phyloP scores from a whole-genome alignment of 495 filamentous ascomycete species.

The Neurospora sp. region DNA sequence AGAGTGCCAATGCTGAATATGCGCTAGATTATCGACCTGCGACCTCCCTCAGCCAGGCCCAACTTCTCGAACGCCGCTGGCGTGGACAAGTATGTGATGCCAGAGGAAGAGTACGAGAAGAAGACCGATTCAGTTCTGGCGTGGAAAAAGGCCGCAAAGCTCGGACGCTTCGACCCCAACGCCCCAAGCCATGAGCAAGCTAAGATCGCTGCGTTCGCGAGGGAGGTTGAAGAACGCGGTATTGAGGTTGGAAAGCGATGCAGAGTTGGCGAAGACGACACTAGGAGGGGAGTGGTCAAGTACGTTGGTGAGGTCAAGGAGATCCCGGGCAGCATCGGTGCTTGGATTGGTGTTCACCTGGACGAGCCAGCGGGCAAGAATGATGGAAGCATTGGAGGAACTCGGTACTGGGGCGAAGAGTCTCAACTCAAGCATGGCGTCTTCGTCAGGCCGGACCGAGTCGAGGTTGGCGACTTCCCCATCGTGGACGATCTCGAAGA shows the following conservation, averaged over 20 bases:
- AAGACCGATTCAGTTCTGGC: slow-evolving; percentile 79
- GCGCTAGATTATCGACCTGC: slow-evolving; percentile 65
- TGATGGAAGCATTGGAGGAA: slow-evolving; percentile 71
- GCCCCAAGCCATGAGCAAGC: slow-evolving; percentile 60
- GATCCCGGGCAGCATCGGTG: slow-evolving; percentile 59
- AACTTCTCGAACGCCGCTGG: slow-evolving; percentile 66
- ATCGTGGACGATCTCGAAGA: slow-evolving; percentile 65
- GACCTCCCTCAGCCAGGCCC: slow-evolving; percentile 56
- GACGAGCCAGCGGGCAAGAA: slow-evolving; percentile 89
- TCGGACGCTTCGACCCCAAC: slow-evolving; percentile 88
- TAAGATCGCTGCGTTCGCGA: slow-evolving; percentile 53
- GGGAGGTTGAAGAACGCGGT: slow-evolving; percentile 56
- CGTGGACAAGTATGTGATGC: slow-evolving; percentile 80
- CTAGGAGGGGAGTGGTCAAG: slow-evolving; percentile 70
- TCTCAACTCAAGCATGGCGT: slow-evolving; percentile 60
- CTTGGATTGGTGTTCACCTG: slow-evolving; percentile 78
- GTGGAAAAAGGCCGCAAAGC: slow-evolving; percentile 84
- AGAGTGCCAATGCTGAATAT: not conserved
- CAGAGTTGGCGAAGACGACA: slow-evolving; percentile 51
- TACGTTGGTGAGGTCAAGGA: slow-evolving; percentile 75
- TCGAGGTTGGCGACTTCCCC: slow-evolving; percentile 83
- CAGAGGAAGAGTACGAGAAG: slow-evolving; percentile 68
- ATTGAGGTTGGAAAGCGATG: slow-evolving; percentile 57
- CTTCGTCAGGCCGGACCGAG: slow-evolving; percentile 81
- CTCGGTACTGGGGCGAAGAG: slow-evolving; percentile 62